phyloP scores from a whole-genome alignment of 2,329 filamentous ascomycete species.

The Monascus ruber region DNA sequence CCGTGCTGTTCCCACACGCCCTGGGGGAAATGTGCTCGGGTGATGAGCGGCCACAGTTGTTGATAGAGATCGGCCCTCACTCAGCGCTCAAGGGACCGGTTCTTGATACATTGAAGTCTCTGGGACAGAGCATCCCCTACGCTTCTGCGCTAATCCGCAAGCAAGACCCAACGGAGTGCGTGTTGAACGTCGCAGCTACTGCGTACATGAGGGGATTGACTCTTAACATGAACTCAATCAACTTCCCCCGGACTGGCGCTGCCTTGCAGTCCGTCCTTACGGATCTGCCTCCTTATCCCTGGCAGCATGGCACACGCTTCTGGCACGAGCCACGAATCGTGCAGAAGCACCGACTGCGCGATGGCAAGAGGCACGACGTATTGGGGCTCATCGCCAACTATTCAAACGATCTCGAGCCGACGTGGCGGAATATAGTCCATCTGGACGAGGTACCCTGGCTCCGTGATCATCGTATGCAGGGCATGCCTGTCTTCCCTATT shows the following conservation, averaged over 20 bases:
- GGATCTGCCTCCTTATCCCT: conserved; percentile 18
- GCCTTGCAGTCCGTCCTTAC: conserved; percentile 4
- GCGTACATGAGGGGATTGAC: no score
- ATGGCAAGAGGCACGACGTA: no score
- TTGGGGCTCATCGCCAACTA: no score
- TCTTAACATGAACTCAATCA: no score
- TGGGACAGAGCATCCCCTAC: no score
- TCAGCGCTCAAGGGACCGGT: conserved; percentile 16
- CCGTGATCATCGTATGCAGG: conserved; percentile 14
- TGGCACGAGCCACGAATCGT: conserved; percentile 17
- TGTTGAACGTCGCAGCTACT: no score
- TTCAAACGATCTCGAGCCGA: conserved; percentile 1
- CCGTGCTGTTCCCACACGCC: conserved; percentile 3
- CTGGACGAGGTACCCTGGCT: conserved; percentile 19
- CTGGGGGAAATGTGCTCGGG: no score
- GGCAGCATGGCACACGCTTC: conserved; percentile 12
- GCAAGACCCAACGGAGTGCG: no score
- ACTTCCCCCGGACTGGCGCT: no score
- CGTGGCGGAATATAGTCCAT: conserved; percentile 19
- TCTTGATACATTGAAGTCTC: no score
- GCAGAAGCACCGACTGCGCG: conserved; percentile 8
- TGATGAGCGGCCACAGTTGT: conserved; percentile 4
- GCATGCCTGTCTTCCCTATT: conserved; percentile 14
- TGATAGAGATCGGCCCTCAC: conserved; percentile 25
- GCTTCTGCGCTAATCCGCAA: no score